Evolutionary conservation across 2,329 filamentous ascomycete species (phyloP), one percentile per base, ranked within the genome.

Genomic region (Mollisiaceae sp.): DNA sequence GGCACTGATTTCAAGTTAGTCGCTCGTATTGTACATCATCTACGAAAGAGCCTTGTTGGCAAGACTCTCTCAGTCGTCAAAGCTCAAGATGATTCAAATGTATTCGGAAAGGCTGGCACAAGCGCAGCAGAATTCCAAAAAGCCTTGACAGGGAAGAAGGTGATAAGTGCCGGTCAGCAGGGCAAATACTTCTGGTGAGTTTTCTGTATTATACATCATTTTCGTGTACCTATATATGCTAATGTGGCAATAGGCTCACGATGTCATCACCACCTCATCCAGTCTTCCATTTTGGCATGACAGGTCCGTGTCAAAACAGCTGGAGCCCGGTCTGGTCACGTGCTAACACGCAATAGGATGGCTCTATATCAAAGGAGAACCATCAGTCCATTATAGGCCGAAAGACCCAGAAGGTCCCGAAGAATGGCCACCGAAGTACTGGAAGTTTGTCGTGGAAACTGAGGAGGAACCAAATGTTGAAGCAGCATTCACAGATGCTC

Each of bases 101-200:
- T 99, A 6, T 99, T 94, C 78, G 93, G 94, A 71, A 97, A 98
- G 79, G 93, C 89, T 22, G 93, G 94, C 36, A 96, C 91, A 0
- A 92, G 86, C 20, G 92, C 90, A 0, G 78, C 86, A 0, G 90
- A 89, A 36, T 93, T 99, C 68, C 83, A 91, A 71, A 84, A 86
- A 62, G 88, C 90, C 0, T 82, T 97, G 74, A 84, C 84, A 3
- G 93, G 92, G 4, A 94, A 91, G 74, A 92, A 88, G 74, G 87
- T 88, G 3, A 65, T 86, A 9, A 83, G 82, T 62, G 91, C 91
- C 4, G 91, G 91, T 4, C 93, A 91, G 66, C 95, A 97, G 77
- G 95, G 95, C 11, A 99, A 98, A 84, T 98, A 98, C 76, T 98
- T 99, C 77, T 99, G 95, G 88, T 86, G 72, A 14, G 38, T 32